These are phyloP conservation scores for Ogataea philodendri DNA, from an alignment of 805 yeast genomes.

Conservation along the genomic window DNA sequence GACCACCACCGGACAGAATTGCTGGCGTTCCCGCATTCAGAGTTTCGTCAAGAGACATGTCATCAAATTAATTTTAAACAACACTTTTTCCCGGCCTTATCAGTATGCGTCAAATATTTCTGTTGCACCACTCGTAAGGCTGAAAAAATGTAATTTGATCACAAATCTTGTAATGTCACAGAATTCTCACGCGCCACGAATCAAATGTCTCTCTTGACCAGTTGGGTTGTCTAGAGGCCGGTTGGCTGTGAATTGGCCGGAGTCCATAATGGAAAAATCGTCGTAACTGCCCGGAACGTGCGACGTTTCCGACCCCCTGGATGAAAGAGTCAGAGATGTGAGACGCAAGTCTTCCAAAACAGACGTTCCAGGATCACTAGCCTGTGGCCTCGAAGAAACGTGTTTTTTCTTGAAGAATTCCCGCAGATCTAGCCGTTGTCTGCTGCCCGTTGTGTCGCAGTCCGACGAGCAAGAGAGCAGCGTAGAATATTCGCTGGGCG, in stretches of 20 bases:
- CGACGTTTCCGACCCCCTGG: not conserved
- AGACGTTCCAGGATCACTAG: not conserved
- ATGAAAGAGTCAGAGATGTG: slow-evolving; percentile 1
- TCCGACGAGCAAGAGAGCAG: slow-evolving; percentile 6
- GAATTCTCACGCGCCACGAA: no score
- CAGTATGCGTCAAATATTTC: slow-evolving; percentile 2
- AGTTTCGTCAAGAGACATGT: slow-evolving; percentile 12
- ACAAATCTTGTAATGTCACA: no score
- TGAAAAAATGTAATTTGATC: no score
- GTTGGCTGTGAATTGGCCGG: slow-evolving; percentile 1
- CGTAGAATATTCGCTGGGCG: slow-evolving; percentile 4
- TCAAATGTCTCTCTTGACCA: no score
- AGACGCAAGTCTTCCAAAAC: slow-evolving; percentile 2
- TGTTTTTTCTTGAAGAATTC: slow-evolving; percentile 7
- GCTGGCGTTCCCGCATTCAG: slow-evolving; percentile 18
- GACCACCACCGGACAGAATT: slow-evolving; percentile 12
- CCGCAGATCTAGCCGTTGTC: slow-evolving; percentile 6
- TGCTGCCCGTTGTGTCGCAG: slow-evolving; percentile 5
- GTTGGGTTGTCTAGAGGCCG: no score
- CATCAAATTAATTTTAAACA: not conserved
- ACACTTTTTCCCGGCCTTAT: slow-evolving; percentile 2
- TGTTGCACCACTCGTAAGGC: no score
- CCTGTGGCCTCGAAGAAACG: not conserved
- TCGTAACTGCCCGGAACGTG: slow-evolving; percentile 1
- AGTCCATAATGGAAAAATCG: slow-evolving; percentile 1